phyloP scores from a whole-genome alignment of 2,329 filamentous ascomycete species.

The Paracamarosporium sp. region DNA sequence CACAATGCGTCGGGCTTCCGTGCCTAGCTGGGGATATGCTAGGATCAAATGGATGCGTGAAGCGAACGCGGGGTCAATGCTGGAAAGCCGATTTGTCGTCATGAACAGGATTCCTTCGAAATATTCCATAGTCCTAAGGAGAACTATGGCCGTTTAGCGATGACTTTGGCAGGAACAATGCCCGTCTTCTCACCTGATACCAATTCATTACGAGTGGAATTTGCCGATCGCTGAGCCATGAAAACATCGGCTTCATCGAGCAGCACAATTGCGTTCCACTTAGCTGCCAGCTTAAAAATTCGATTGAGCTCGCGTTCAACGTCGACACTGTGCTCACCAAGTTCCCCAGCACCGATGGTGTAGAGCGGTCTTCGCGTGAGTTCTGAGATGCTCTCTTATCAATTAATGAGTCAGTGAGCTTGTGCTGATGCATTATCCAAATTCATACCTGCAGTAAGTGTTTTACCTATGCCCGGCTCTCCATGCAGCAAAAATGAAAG shows the following conservation, averaged over 20 bases:
- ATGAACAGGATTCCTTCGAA: conserved; percentile 50
- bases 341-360: conserved; percentile 32
- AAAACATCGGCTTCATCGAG: conserved; percentile 55
- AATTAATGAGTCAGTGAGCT: neutral
- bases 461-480: neutral
- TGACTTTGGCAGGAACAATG: neutral
- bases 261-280: conserved; percentile 49
- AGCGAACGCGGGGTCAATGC: conserved; percentile 88
- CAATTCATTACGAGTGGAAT: conserved; percentile 17
- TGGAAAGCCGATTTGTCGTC: conserved; percentile 47
- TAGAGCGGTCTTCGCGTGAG: neutral
- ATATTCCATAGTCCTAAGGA: conserved; percentile 46
- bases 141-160: conserved; percentile 4
- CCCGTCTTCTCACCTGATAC: conserved; percentile 6
- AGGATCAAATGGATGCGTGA: conserved; percentile 83
- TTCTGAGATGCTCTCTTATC: conserved; percentile 44
- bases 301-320: conserved; percentile 6
- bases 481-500: neutral
- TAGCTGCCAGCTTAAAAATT: conserved; percentile 24
- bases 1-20: conserved; percentile 16
- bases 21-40: conserved; percentile 59
- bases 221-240: conserved; percentile 13
- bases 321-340: conserved; percentile 17
- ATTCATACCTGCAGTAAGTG: neutral
- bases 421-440: neutral